Evolutionary conservation across 108 stramenopile genomes (phyloP).

Genomic region (Skeletonema tropicum): DNA sequence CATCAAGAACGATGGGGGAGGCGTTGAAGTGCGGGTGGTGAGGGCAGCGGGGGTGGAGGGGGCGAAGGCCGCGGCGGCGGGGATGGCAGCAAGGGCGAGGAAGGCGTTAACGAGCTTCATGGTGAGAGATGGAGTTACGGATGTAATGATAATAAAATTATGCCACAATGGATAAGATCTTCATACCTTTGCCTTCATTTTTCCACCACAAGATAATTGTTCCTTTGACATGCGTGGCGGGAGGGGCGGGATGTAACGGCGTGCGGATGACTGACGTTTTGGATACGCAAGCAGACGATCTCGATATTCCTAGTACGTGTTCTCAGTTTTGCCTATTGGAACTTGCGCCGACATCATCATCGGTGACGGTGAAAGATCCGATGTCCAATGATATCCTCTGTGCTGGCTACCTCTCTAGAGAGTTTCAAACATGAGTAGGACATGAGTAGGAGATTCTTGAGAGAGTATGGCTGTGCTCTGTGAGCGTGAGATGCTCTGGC

Average conservation of each 20-base stretch:
- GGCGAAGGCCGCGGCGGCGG: slow-evolving; percentile 74
- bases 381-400: background rate
- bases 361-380: background rate
- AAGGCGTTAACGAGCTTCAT: slow-evolving; percentile 82
- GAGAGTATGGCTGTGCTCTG: no score
- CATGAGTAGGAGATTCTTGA: no score
- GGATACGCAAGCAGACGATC: no score
- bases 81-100: slow-evolving; percentile 69
- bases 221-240: background rate
- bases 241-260: no score
- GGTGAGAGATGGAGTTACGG: slow-evolving; percentile 12
- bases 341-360: slow-evolving; percentile 1
- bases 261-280: no score
- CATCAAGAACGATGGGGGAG: slow-evolving; percentile 75
- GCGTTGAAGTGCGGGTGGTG: slow-evolving; percentile 62
- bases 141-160: slow-evolving; percentile 2
- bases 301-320: no score
- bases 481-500: no score
- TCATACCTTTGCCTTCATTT: background rate
- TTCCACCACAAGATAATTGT: background rate
- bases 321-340: background rate
- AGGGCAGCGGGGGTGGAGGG: slow-evolving; percentile 68
- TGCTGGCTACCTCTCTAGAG: background rate
- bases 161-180: background rate
- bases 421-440: no score